Percentiles rank a stretch among this genome's conserved stretches.
Conservation (phyloP, 2,329 filamentous ascomycete species). For the Trichoderma harzianum region DNA sequence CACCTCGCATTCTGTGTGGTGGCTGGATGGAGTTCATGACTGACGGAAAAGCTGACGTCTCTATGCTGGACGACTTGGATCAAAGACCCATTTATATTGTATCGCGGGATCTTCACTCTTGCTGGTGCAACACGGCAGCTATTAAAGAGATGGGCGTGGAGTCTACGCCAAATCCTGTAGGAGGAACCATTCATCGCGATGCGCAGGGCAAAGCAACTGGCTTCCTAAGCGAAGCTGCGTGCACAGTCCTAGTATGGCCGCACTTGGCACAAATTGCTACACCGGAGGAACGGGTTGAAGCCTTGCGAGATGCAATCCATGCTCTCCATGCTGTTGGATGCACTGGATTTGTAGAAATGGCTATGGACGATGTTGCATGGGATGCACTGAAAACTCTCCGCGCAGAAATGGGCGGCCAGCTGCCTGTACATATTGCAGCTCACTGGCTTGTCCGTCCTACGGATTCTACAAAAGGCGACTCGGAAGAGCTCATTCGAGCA, state of each 20-base stretch:
- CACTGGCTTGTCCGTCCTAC: slow-evolving; percentile 8
- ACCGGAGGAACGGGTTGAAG: background rate
- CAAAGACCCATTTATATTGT: background rate
- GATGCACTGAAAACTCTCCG: slow-evolving; percentile 1
- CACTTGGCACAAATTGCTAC: slow-evolving; percentile 10
- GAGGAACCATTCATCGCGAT: slow-evolving; percentile 13
- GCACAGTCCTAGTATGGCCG: slow-evolving; percentile 1
- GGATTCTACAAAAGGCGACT: background rate
- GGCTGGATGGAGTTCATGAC: slow-evolving; percentile 14
- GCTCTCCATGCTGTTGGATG: slow-evolving; percentile 9
- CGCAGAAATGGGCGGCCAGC: slow-evolving; percentile 1
- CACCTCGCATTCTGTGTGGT: slow-evolving; percentile 10
- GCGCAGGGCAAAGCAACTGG: background rate
- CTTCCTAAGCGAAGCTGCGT: background rate
- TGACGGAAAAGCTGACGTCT: background rate
- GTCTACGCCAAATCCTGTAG: background rate
- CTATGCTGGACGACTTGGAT: slow-evolving; percentile 2
- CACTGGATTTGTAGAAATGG: slow-evolving; percentile 11
- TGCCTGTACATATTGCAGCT: slow-evolving; percentile 9
- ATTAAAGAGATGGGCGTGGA: slow-evolving; percentile 6
- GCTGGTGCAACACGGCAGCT: slow-evolving; percentile 6
- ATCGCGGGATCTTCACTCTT: slow-evolving; percentile 6
- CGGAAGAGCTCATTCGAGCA: background rate
- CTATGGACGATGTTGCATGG: slow-evolving; percentile 12
- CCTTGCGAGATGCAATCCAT: background rate